phyloP scores from a whole-genome alignment of 2,329 filamentous ascomycete species.

The Gaeumannomyces sp. region DNA sequence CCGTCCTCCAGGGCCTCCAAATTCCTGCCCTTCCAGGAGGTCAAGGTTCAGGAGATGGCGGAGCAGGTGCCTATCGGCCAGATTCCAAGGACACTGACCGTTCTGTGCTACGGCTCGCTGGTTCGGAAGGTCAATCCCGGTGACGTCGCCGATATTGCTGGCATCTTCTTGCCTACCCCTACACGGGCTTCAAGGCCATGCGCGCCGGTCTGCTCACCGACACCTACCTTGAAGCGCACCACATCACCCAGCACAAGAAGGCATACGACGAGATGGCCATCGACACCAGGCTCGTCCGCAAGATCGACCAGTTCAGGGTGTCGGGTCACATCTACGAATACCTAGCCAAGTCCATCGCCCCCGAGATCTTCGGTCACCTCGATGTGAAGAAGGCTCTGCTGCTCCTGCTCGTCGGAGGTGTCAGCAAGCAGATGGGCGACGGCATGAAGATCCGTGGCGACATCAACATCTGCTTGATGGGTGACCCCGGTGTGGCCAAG shows the following conservation, averaged over 20 bases:
- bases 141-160: conserved; percentile 87
- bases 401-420: conserved; percentile 91
- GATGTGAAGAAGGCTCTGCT: conserved; percentile 98
- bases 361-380: conserved; percentile 92
- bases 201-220: conserved; percentile 93
- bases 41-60: conserved; percentile 99
- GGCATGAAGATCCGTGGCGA: conserved; percentile 99
- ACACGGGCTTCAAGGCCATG: conserved; percentile 98
- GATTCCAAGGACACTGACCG: conserved; percentile 84
- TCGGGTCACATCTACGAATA: conserved; percentile 94
- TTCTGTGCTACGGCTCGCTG: conserved; percentile 82
- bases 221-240: conserved; percentile 91
- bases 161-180: conserved; percentile 93
- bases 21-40: conserved; percentile 94
- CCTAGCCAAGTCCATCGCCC: conserved; percentile 90
- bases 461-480: conserved; percentile 98
- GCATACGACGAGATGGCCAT: conserved; percentile 89
- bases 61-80: conserved; percentile 98
- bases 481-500: conserved; percentile 98
- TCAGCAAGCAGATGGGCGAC: conserved; percentile 93
- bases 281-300: conserved; percentile 69
- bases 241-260: conserved; percentile 95
- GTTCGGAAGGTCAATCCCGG: conserved; percentile 86
- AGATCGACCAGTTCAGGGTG: conserved; percentile 79
- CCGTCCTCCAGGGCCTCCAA: conserved; percentile 94